Conservation (phyloP, 169 alveolate species). For the Plasmodium cynomolgi region DNA sequence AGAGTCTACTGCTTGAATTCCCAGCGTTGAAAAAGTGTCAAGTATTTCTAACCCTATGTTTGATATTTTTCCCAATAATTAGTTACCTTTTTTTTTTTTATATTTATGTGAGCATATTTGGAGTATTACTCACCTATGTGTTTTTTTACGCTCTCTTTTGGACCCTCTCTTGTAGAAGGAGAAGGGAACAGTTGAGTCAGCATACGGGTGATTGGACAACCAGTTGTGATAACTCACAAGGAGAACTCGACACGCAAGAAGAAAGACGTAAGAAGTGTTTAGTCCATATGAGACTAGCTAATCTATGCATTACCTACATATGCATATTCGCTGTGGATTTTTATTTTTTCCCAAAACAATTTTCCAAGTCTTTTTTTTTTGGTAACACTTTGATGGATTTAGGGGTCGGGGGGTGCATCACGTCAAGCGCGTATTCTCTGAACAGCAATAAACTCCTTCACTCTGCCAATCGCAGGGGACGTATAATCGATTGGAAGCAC, state of each 20-base stretch:
- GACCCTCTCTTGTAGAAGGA: not conserved
- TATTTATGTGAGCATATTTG: not conserved
- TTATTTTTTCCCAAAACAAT: constrained; percentile 60
- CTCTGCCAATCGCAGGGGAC: not conserved
- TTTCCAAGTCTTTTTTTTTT: constrained; percentile 34
- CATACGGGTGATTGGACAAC: not conserved
- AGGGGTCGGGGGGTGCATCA: constrained; percentile 49
- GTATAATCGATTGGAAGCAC: constrained; percentile 28
- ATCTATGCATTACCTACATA: constrained; percentile 26
- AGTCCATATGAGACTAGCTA: constrained; percentile 10
- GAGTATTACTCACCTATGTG: not conserved
- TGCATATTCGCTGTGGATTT: constrained; percentile 65
- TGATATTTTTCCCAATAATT: constrained; percentile 14
- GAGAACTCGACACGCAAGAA: not conserved
- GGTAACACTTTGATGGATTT: constrained; percentile 66
- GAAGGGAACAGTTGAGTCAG: not conserved
- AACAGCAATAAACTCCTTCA: not conserved
- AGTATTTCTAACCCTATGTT: constrained; percentile 12
- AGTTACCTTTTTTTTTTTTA: constrained; percentile 7
- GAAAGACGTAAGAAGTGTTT: not conserved
- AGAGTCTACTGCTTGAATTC: constrained; percentile 11
- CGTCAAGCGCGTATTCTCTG: constrained; percentile 38
- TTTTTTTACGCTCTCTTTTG: not conserved
- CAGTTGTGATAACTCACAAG: not conserved
- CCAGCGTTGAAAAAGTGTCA: constrained; percentile 31